Conservation (phyloP, 1,139 yeast genomes). For the Yamadazyma mexicana region DNA sequence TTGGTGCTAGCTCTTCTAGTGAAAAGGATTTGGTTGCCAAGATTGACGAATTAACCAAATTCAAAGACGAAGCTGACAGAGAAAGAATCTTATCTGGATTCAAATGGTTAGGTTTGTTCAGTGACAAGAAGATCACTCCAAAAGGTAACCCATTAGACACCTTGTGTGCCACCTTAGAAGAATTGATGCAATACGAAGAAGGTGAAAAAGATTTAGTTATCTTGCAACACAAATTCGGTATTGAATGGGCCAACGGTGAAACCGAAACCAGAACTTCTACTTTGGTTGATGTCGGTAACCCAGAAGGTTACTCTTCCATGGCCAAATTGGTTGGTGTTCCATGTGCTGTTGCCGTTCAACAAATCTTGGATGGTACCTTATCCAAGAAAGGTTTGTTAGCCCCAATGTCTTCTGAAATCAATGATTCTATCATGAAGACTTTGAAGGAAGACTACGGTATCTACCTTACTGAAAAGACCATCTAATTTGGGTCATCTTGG, state of each 20-base stretch:
- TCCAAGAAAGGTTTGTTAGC: conserved; percentile 77
- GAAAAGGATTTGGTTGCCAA: conserved; percentile 75
- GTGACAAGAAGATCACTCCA: conserved; percentile 73
- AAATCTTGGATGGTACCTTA: conserved; percentile 82
- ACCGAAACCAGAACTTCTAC: conserved; percentile 93
- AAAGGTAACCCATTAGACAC: conserved; percentile 96
- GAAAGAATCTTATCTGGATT: conserved; percentile 85
- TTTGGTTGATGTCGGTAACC: conserved; percentile 89
- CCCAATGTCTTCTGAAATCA: conserved; percentile 88
- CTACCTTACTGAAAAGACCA: conserved; percentile 82
- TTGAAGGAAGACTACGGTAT: conserved; percentile 89
- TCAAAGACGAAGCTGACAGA: conserved; percentile 81
- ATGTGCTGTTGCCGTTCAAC: conserved; percentile 92
- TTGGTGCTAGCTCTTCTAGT: conserved; percentile 69
- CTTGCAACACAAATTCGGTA: conserved; percentile 96
- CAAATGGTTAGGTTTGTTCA: conserved; percentile 91
- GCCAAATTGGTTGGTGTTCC: conserved; percentile 98
- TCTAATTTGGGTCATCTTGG: conserved; percentile 21
- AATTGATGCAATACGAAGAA: conserved; percentile 92
- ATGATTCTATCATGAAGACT: conserved; percentile 86
- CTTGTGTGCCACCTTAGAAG: conserved; percentile 92
- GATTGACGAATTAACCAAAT: conserved; percentile 74
- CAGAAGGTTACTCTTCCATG: conserved; percentile 88
- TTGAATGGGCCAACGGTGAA: conserved; percentile 92
- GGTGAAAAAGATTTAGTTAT: conserved; percentile 95